Percentiles rank a stretch among this genome's conserved stretches.
phyloP scores from a whole-genome alignment of 805 yeast species.

The Ogataea dorogensis region DNA sequence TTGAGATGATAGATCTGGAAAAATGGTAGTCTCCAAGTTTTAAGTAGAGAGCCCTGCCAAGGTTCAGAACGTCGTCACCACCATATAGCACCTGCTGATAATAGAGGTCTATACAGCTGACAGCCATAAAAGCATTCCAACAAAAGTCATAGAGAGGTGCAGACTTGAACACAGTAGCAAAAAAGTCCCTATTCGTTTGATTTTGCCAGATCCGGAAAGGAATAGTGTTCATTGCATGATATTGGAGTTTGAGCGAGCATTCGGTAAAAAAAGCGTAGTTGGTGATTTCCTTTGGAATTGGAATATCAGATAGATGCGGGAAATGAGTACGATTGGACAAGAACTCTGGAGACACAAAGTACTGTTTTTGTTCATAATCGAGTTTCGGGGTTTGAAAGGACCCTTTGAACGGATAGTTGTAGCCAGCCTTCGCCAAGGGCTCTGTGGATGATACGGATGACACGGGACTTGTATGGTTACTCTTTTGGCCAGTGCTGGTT shows the following conservation, averaged over 20 bases:
- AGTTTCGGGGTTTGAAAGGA: neutral
- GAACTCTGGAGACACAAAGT: conserved; percentile 19
- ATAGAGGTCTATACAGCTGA: conserved; percentile 21
- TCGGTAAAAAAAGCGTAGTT: conserved; percentile 22
- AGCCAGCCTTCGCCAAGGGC: neutral
- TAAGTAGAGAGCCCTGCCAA: conserved; percentile 17
- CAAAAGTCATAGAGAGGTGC: conserved; percentile 19
- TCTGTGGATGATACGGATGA: conserved; percentile 12
- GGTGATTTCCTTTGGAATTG: conserved; percentile 14
- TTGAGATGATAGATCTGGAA: conserved; percentile 21
- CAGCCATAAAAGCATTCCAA: conserved; percentile 24
- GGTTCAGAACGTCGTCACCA: conserved; percentile 21
- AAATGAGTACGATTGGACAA: conserved; percentile 21
- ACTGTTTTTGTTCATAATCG: neutral
- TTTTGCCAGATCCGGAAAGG: conserved; percentile 22
- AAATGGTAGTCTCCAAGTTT: conserved; percentile 25
- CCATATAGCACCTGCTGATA: conserved; percentile 23
- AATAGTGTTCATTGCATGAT: conserved; percentile 18
- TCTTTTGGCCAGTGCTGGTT: conserved; percentile 3
- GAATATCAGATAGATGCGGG: conserved; percentile 11
- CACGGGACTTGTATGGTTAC: conserved; percentile 7
- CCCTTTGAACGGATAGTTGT: conserved; percentile 1
- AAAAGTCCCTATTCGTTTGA: conserved; percentile 15
- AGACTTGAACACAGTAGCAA: conserved; percentile 9
- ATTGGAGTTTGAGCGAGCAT: conserved; percentile 16